Percentiles rank a stretch among this genome's conserved stretches.
Conservation (phyloP, 192 early-diverging fungal genomes). For the Geranomyces michiganensis region DNA sequence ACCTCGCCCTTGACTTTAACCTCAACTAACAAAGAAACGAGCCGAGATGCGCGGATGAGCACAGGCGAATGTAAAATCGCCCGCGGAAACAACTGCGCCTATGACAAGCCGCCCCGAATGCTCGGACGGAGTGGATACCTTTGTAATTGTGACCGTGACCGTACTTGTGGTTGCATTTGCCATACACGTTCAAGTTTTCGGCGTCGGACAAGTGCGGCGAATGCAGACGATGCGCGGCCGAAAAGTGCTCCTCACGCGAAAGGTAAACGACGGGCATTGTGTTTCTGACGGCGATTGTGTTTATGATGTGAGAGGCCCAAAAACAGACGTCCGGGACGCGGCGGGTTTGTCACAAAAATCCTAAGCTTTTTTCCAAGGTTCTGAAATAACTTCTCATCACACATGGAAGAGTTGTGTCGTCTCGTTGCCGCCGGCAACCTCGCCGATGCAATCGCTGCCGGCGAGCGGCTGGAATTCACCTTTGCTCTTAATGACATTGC, state of each 20-base stretch:
- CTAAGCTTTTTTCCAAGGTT: too few species aligned
- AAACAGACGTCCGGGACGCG: too few species aligned
- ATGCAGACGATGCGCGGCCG: conserved; percentile 87
- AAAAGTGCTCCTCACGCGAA: conserved; percentile 78
- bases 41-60: neutral
- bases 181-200: conserved; percentile 76
- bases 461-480: too few species aligned
- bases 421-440: too few species aligned
- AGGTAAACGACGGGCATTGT: conserved; percentile 66
- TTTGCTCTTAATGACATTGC: too few species aligned
- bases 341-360: too few species aligned
- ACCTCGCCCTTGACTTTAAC: conserved; percentile 72
- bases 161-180: conserved; percentile 85
- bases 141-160: conserved; percentile 93
- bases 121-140: conserved; percentile 49
- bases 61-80: neutral
- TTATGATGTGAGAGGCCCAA: too few species aligned
- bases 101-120: neutral
- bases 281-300: too few species aligned
- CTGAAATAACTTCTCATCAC: too few species aligned
- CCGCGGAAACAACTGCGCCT: too few species aligned
- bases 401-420: too few species aligned
- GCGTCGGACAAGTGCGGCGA: conserved; percentile 69
- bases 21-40: conserved; percentile 54
- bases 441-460: too few species aligned